Conservation (phyloP, 2,329 filamentous ascomycete species). For the Cladosporium cucumerinum region DNA sequence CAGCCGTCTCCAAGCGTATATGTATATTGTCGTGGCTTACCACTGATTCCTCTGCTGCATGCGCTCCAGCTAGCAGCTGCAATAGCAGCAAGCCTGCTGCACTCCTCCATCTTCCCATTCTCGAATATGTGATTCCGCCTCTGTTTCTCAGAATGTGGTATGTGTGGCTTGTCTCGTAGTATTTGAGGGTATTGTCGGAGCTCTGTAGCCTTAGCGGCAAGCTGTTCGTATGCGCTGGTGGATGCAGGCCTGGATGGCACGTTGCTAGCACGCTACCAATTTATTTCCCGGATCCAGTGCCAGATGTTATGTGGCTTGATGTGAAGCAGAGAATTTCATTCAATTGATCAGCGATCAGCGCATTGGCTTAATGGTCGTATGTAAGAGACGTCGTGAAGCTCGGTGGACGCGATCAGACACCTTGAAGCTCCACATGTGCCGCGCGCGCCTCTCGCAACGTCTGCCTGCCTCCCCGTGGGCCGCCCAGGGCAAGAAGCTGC, state of each 20-base stretch:
- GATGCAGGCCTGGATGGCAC: not conserved
- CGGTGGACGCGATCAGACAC: not conserved
- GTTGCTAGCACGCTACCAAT: not conserved
- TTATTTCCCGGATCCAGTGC: not conserved
- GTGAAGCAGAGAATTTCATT: not conserved
- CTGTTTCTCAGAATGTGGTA: not conserved
- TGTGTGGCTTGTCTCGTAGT: not conserved
- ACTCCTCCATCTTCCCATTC: slow-evolving; percentile 32
- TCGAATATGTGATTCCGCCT: slow-evolving; percentile 9
- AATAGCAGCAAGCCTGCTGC: slow-evolving; percentile 29
- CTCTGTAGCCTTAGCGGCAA: not conserved
- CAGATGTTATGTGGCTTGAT: not conserved
- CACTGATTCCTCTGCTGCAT: slow-evolving; percentile 32
- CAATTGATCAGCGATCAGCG: not conserved
- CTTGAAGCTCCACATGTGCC: not conserved
- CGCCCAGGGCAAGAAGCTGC: not conserved
- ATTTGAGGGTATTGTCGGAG: not conserved
- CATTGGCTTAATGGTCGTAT: not conserved
- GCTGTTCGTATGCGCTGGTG: not conserved
- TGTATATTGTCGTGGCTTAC: slow-evolving; percentile 24
- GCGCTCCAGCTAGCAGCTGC: slow-evolving; percentile 25
- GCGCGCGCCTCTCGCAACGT: slow-evolving; percentile 1
- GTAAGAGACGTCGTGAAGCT: not conserved
- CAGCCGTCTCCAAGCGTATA: not conserved
- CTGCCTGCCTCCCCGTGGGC: not conserved